Conservation (phyloP, 768 basidiomycete species). For the Rhizopogon salebrosus region DNA sequence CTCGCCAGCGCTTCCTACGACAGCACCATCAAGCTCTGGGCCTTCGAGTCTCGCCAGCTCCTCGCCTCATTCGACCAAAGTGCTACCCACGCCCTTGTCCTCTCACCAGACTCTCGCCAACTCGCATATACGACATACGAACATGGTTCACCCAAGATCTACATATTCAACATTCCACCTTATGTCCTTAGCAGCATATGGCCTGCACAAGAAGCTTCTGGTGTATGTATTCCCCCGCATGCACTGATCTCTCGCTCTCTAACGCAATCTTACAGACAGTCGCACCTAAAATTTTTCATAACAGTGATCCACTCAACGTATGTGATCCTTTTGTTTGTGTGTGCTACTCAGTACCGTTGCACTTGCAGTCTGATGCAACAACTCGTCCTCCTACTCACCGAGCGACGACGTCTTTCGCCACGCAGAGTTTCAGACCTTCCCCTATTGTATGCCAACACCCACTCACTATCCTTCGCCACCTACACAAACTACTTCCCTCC, state of each 20-base stretch:
- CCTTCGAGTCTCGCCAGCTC: neutral
- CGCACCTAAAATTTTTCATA: neutral
- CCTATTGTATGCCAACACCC: neutral
- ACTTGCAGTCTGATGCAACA: neutral
- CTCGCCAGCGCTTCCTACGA: neutral
- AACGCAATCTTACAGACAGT: neutral
- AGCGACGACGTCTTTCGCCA: too few species aligned
- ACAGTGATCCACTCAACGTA: neutral
- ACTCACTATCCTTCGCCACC: too few species aligned
- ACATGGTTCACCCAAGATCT: neutral
- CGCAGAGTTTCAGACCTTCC: too few species aligned
- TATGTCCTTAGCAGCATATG: neutral
- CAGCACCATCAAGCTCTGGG: neutral
- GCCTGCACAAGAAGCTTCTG: neutral
- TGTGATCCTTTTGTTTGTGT: neutral
- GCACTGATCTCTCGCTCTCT: neutral
- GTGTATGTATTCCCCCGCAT: neutral
- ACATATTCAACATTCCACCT: neutral
- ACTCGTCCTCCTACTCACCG: neutral
- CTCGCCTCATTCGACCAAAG: neutral
- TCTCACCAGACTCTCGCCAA: neutral
- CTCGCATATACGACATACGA: neutral
- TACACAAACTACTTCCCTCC: too few species aligned
- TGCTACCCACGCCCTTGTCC: neutral
- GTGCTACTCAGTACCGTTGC: too few species aligned